phyloP scores from a whole-genome alignment of 805 yeast genomes.

The Hermanozyma aechmeae region DNA sequence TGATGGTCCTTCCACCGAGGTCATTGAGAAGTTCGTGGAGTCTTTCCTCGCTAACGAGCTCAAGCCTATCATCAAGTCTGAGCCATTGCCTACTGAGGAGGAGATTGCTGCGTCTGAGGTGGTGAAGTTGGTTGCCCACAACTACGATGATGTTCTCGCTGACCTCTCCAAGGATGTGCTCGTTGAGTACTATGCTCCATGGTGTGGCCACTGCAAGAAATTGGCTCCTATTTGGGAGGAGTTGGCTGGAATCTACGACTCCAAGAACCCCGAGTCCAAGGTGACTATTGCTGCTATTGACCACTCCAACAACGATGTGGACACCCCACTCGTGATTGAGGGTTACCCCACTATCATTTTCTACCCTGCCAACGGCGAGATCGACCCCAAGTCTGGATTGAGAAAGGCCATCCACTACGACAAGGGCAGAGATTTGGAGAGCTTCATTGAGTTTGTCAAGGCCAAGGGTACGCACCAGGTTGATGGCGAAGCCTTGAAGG shows the following conservation, averaged over 20 bases:
- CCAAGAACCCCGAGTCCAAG: slow-evolving; percentile 38
- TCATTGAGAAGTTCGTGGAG: slow-evolving; percentile 53
- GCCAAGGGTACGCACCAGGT: slow-evolving; percentile 55
- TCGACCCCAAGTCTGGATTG: slow-evolving; percentile 32
- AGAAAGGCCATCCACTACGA: slow-evolving; percentile 50
- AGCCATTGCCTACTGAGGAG: slow-evolving; percentile 82
- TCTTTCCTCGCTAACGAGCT: slow-evolving; percentile 57
- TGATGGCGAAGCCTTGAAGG: slow-evolving; percentile 36
- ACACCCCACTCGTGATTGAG: slow-evolving; percentile 50
- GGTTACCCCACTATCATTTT: slow-evolving; percentile 92
- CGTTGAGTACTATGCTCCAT: slow-evolving; percentile 92
- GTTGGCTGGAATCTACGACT: slow-evolving; percentile 59
- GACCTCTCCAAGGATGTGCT: slow-evolving; percentile 58
- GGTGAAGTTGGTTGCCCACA: slow-evolving; percentile 71
- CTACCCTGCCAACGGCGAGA: slow-evolving; percentile 65
- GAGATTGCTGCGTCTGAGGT: slow-evolving; percentile 42
- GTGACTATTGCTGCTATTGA: slow-evolving; percentile 81
- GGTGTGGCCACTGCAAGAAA: slow-evolving; percentile 96
- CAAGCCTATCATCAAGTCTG: slow-evolving; percentile 71
- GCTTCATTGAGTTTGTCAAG: slow-evolving; percentile 61
- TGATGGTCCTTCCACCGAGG: slow-evolving; percentile 35
- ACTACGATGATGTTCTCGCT: slow-evolving; percentile 59
- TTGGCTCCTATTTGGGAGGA: slow-evolving; percentile 85
- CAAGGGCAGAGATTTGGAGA: slow-evolving; percentile 67
- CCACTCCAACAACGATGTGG: slow-evolving; percentile 84